phyloP scores from a whole-genome alignment of 768 basidiomycete species.

The Sporobolomyces roseus region DNA sequence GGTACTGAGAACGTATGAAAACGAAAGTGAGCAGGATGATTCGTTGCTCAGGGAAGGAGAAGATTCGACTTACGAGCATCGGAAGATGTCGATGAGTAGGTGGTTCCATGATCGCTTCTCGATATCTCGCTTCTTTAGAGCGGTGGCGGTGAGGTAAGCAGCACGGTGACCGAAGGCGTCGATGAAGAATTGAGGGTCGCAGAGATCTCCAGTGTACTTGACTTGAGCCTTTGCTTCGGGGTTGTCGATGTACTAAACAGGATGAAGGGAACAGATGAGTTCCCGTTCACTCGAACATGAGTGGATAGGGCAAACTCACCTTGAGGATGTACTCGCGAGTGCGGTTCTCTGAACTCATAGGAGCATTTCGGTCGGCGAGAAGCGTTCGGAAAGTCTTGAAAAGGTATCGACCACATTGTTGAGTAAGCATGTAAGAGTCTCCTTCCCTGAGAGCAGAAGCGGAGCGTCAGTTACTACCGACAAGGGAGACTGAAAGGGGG shows the following conservation, averaged over 20 bases:
- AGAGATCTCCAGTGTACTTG: conserved; percentile 42
- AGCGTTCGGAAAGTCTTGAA: conserved; percentile 39
- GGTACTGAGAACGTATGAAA: conserved; percentile 4
- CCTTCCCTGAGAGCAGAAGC: conserved; percentile 23
- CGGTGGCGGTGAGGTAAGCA: conserved; percentile 40
- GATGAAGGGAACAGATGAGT: background rate
- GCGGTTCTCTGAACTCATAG: conserved; percentile 26
- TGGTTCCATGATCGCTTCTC: conserved; percentile 42
- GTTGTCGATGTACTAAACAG: conserved; percentile 31
- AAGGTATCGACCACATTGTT: conserved; percentile 43
- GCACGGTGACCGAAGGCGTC: conserved; percentile 45
- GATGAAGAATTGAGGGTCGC: conserved; percentile 38
- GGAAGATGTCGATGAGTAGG: conserved; percentile 39
- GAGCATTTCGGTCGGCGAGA: conserved; percentile 28
- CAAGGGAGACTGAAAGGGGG: no score
- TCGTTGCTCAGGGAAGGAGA: background rate
- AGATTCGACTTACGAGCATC: conserved; percentile 32
- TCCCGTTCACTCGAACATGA: no score
- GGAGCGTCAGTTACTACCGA: background rate
- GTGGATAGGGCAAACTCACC: no score
- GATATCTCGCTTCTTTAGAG: conserved; percentile 42
- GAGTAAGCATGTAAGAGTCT: conserved; percentile 44
- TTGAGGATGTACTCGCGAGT: conserved; percentile 40
- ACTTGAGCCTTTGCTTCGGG: conserved; percentile 35
- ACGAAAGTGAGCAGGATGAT: background rate